Evolutionary conservation across 805 yeast species (phyloP).

Genomic region (Wickerhamiella parazyma): DNA sequence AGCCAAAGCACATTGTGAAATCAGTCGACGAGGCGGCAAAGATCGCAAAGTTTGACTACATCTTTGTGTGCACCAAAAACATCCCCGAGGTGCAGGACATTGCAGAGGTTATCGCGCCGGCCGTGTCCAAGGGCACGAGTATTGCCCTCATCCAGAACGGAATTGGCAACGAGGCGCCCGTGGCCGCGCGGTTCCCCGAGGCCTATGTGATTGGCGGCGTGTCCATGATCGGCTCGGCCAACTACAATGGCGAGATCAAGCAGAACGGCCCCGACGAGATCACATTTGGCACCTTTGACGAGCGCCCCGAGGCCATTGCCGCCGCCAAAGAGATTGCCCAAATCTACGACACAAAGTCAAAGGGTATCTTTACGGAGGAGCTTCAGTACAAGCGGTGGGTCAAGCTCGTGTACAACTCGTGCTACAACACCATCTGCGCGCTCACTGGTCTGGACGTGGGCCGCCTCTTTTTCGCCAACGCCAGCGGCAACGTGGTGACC

Average conservation of each 20-base stretch:
- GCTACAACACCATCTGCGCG: constrained; percentile 50
- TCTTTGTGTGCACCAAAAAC: constrained; percentile 49
- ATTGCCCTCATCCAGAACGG: constrained; percentile 56
- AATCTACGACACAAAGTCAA: constrained; percentile 33
- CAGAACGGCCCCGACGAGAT: constrained; percentile 41
- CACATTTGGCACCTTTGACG: constrained; percentile 40
- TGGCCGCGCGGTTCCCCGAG: constrained; percentile 38
- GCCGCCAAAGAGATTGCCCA: constrained; percentile 34
- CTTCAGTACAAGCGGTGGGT: constrained; percentile 45
- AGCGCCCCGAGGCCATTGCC: constrained; percentile 22
- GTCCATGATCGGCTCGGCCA: constrained; percentile 48
- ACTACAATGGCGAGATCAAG: constrained; percentile 34
- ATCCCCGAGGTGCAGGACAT: constrained; percentile 47
- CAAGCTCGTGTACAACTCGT: constrained; percentile 57
- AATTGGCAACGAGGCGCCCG: constrained; percentile 45
- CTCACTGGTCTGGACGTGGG: constrained; percentile 48
- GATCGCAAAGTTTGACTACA: constrained; percentile 37
- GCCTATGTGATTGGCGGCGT: constrained; percentile 47
- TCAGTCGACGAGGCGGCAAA: constrained; percentile 35
- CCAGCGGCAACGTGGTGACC: constrained; percentile 28
- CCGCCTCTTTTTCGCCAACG: constrained; percentile 35
- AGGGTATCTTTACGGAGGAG: constrained; percentile 31
- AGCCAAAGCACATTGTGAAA: constrained; percentile 31
- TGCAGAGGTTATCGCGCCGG: constrained; percentile 39
- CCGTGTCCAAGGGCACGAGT: constrained; percentile 36